These are phyloP conservation scores for Knufia petricola DNA, from an alignment of 2,329 filamentous ascomycete genomes.

Conservation along the genomic window DNA sequence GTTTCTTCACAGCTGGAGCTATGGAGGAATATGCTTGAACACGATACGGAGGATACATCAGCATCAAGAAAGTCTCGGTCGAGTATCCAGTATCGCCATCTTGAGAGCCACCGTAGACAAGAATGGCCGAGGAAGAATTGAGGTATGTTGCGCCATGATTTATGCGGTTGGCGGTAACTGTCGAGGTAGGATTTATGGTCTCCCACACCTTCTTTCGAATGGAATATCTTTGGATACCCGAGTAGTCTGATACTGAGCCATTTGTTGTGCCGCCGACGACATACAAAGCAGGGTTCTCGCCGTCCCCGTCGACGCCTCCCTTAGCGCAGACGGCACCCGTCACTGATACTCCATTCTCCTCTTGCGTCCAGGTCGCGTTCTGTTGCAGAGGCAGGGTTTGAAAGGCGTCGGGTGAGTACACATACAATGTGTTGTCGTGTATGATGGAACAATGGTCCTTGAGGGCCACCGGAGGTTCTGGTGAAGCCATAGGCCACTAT, in stretches of 20 bases:
- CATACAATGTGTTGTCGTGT: constrained; percentile 72
- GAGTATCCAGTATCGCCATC: constrained; percentile 50
- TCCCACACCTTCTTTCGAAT: constrained; percentile 52
- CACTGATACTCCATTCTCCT: constrained; percentile 59
- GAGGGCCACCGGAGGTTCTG: constrained; percentile 59
- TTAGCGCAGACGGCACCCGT: constrained; percentile 69
- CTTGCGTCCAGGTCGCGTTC: constrained; percentile 61
- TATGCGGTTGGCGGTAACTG: constrained; percentile 57
- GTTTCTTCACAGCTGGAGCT: constrained; percentile 55
- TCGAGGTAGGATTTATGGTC: constrained; percentile 40
- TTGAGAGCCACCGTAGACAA: constrained; percentile 71
- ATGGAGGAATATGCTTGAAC: constrained; percentile 50
- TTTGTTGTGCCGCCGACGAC: constrained; percentile 65
- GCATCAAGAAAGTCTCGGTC: constrained; percentile 66
- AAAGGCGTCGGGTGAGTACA: constrained; percentile 66
- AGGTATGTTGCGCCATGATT: constrained; percentile 72
- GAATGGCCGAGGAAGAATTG: constrained; percentile 56
- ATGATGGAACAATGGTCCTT: constrained; percentile 73
- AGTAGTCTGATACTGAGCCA: constrained; percentile 47
- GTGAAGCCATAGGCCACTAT: constrained; percentile 26
- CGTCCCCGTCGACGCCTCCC: constrained; percentile 49
- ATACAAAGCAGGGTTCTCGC: constrained; percentile 57
- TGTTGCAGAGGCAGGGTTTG: constrained; percentile 60
- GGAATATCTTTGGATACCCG: constrained; percentile 63
- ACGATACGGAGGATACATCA: constrained; percentile 53